phyloP scores from a whole-genome alignment of 2,329 filamentous ascomycete genomes.

The Beauveria medogensis region DNA sequence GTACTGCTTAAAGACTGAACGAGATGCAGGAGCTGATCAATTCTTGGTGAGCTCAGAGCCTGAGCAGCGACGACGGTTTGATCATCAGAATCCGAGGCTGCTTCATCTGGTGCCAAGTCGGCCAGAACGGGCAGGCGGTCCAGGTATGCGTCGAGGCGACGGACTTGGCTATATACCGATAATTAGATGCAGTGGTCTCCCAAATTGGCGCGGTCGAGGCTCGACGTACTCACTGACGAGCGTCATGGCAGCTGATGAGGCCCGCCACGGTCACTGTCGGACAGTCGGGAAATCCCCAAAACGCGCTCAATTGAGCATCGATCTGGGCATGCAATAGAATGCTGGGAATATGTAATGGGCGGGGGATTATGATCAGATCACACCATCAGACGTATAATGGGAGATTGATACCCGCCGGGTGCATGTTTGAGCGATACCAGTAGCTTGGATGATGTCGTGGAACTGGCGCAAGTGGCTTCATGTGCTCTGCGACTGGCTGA shows the following conservation, averaged over 20 bases:
- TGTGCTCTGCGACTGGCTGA: not conserved
- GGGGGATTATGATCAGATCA: not conserved
- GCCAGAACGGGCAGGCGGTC: constrained; percentile 46
- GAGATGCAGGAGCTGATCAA: constrained; percentile 57
- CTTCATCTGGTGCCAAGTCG: constrained; percentile 34
- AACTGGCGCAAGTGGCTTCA: not conserved
- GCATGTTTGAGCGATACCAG: not conserved
- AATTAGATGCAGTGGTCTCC: constrained; percentile 13
- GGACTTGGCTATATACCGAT: constrained; percentile 42
- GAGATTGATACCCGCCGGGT: constrained; percentile 7
- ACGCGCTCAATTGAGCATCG: constrained; percentile 8
- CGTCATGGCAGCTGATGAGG: constrained; percentile 29
- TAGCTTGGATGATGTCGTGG: constrained; percentile 5
- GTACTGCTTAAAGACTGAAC: constrained; percentile 65
- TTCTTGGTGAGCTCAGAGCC: constrained; percentile 42
- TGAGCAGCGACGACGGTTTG: constrained; percentile 28
- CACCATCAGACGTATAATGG: constrained; percentile 7
- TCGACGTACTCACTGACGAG: constrained; percentile 39
- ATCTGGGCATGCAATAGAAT: not conserved
- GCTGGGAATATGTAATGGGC: not conserved
- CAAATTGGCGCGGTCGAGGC: not conserved
- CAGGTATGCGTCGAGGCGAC: constrained; percentile 56
- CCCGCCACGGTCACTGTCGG: not conserved
- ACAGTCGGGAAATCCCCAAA: constrained; percentile 2
- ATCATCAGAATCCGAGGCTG: constrained; percentile 28